These are phyloP conservation scores for Microthyrium microscopicum DNA, from an alignment of 2,329 filamentous ascomycete species.

Conservation along the genomic window DNA sequence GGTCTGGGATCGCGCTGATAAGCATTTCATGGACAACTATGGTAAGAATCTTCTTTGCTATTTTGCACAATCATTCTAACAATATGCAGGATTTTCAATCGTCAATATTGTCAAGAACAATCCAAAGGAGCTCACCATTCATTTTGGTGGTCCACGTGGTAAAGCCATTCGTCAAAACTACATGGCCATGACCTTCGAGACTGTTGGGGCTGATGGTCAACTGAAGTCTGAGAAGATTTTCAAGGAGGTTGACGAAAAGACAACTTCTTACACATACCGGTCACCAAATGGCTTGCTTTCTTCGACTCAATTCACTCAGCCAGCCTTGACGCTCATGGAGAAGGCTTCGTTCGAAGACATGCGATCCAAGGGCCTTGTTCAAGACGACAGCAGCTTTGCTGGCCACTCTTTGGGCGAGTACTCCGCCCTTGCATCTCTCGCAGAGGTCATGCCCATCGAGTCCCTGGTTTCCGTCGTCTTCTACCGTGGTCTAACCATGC, in stretches of 20 bases:
- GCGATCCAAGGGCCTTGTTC: conserved; percentile 90
- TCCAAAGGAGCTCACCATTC: conserved; percentile 93
- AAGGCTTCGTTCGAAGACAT: conserved; percentile 99
- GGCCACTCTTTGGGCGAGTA: conserved; percentile 98
- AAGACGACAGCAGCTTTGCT: conserved; percentile 90
- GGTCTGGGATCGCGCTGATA: conserved; percentile 83
- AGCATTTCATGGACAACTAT: conserved; percentile 97
- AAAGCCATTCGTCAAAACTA: conserved; percentile 98
- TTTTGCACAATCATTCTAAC: conserved; percentile 1
- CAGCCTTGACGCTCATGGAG: conserved; percentile 94
- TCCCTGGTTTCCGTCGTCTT: conserved; percentile 96
- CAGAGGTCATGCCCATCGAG: conserved; percentile 99
- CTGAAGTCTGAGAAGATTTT: conserved; percentile 99
- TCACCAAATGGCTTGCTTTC: conserved; percentile 90
- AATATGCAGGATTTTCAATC: conserved; percentile 62
- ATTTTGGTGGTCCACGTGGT: conserved; percentile 91
- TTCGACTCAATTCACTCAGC: conserved; percentile 96
- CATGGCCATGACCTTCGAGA: conserved; percentile 99
- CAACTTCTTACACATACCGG: conserved; percentile 89
- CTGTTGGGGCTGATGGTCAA: conserved; percentile 76
- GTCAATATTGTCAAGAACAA: conserved; percentile 99
- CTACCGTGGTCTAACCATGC: conserved; percentile 97
- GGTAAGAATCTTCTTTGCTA: conserved; percentile 39
- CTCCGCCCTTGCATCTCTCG: conserved; percentile 85
- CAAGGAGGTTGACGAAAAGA: conserved; percentile 89